Percentiles rank a stretch among this genome's conserved stretches.
These are phyloP conservation scores for Ophiocordyceps camponoti-leonardi DNA, from an alignment of 2,329 filamentous ascomycete genomes.

Conservation along the genomic window DNA sequence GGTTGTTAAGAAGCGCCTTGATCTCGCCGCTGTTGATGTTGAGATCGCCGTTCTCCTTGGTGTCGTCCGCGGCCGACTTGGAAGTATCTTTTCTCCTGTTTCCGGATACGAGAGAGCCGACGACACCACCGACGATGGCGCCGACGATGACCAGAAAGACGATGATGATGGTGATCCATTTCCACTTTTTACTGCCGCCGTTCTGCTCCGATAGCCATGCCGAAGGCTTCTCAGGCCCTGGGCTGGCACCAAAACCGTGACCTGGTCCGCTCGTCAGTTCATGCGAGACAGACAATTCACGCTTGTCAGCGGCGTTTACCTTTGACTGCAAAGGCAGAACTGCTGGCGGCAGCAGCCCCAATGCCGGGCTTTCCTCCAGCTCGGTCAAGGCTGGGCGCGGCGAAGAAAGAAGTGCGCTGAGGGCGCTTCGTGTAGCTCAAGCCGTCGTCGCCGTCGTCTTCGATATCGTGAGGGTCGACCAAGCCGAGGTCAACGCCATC, in stretches of 20 bases:
- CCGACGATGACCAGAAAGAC: slow-evolving; percentile 50
- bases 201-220: slow-evolving; percentile 19
- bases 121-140: slow-evolving; percentile 55
- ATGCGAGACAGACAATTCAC: neutral
- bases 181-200: slow-evolving; percentile 45
- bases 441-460: slow-evolving; percentile 79
- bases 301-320: neutral
- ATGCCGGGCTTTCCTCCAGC: slow-evolving; percentile 6
- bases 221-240: slow-evolving; percentile 5
- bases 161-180: slow-evolving; percentile 48
- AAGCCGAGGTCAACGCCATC: slow-evolving; percentile 34
- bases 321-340: slow-evolving; percentile 14
- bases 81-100: slow-evolving; percentile 17
- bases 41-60: slow-evolving; percentile 49
- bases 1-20: slow-evolving; percentile 63
- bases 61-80: slow-evolving; percentile 41
- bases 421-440: slow-evolving; percentile 34
- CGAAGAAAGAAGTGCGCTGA: slow-evolving; percentile 40
- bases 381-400: slow-evolving; percentile 28
- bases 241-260: slow-evolving; percentile 1
- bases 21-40: slow-evolving; percentile 62
- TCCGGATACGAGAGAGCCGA: slow-evolving; percentile 54
- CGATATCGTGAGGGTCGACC: slow-evolving; percentile 64
- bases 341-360: slow-evolving; percentile 25
- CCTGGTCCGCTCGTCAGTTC: neutral